These are phyloP conservation scores for Colletotrichum somersetense DNA, from an alignment of 2,329 filamentous ascomycete genomes.

Conservation along the genomic window DNA sequence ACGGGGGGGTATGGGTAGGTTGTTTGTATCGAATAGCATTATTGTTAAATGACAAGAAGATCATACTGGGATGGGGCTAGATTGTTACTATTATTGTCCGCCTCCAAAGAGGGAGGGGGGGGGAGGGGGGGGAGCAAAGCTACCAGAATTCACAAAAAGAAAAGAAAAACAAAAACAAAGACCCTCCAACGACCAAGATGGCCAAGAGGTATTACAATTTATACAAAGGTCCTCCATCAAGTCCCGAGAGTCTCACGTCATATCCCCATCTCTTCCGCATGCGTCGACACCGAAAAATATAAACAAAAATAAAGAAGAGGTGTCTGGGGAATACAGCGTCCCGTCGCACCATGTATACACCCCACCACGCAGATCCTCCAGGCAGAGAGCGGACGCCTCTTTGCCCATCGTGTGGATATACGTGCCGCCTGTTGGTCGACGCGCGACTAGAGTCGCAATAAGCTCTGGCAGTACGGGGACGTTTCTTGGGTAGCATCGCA, in stretches of 20 bases:
- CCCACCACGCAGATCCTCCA: not conserved
- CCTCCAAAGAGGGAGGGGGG: too few relatives aligned
- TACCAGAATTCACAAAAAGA: not conserved
- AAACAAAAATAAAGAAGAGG: too few relatives aligned
- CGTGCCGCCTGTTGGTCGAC: not conserved
- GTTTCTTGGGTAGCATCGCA: not conserved
- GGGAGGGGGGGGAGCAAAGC: not conserved
- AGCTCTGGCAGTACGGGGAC: not conserved
- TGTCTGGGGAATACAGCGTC: not conserved
- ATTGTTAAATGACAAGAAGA: not conserved
- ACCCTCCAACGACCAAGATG: not conserved
- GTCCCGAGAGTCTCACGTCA: not conserved
- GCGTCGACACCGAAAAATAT: not conserved
- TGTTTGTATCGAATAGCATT: constrained; percentile 3
- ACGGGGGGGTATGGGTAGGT: not conserved
- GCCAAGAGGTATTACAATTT: not conserved
- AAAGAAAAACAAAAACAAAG: not conserved
- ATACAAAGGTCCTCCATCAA: not conserved
- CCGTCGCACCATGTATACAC: not conserved
- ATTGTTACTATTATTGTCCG: not conserved
- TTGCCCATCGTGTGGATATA: not conserved
- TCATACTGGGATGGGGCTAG: not conserved
- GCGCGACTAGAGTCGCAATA: not conserved
- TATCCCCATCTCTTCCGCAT: not conserved
- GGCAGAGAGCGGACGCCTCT: not conserved